Evolutionary conservation across 177 flowering plant species (phyloP).

Genomic region (Vitis hybrid): DNA sequence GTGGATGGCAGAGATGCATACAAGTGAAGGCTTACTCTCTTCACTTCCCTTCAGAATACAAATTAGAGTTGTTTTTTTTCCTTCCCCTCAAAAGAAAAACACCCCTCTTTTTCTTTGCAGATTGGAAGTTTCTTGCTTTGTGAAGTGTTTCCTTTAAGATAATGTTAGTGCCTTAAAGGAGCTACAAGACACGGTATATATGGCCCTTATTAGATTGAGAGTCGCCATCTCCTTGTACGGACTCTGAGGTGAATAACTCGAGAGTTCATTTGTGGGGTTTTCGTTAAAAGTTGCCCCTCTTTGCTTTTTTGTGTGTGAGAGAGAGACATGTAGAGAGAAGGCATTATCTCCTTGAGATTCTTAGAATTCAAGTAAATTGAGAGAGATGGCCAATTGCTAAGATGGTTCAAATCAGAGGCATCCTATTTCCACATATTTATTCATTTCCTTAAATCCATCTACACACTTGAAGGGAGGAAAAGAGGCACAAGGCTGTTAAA

Average conservation of each 20-base stretch:
- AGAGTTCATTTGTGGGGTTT: neutral
- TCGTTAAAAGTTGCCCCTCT: neutral
- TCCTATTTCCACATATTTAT: too few species aligned
- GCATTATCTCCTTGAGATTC: neutral
- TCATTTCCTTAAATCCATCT: constrained; percentile 10
- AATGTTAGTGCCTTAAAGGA: constrained; percentile 9
- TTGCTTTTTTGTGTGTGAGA: neutral
- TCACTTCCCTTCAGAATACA: too few species aligned
- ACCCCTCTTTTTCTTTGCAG: neutral
- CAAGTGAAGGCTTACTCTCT: too few species aligned
- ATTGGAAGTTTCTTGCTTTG: constrained; percentile 18
- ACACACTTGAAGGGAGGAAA: neutral
- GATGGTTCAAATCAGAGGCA: neutral
- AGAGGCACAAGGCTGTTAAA: constrained; percentile 1
- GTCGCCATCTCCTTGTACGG: constrained; percentile 27
- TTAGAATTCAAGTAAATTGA: constrained; percentile 7
- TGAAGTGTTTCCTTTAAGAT: constrained; percentile 7
- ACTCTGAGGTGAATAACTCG: constrained; percentile 10
- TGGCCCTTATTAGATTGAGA: constrained; percentile 17
- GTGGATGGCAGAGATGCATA: too few species aligned
- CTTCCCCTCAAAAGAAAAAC: too few species aligned
- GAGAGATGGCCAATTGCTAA: neutral
- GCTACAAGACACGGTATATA: constrained; percentile 12
- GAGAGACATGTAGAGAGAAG: neutral
- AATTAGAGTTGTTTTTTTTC: too few species aligned